Evolutionary conservation across 345 rosid species (phyloP).

Genomic region (Aethionema arabicum): DNA sequence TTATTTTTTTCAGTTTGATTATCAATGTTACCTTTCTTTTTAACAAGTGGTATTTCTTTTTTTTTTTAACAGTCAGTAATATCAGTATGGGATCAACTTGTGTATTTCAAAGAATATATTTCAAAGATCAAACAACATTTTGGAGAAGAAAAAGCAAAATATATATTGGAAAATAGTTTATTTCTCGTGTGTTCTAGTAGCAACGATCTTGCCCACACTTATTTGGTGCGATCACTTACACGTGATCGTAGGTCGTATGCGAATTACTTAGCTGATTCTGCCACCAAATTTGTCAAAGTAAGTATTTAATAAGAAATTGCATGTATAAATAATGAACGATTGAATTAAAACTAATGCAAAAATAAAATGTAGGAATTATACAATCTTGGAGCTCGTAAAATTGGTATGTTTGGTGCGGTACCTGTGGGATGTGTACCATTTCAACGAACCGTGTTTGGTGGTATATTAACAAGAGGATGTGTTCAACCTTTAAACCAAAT

Average conservation of each 20-base stretch:
- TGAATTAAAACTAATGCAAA: not conserved
- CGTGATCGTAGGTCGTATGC: too few species aligned
- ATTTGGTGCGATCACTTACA: too few species aligned
- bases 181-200: slow-evolving; percentile 33
- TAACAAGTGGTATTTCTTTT: not conserved
- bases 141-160: slow-evolving; percentile 42
- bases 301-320: not conserved
- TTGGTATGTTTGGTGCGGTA: not conserved
- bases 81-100: slow-evolving; percentile 31
- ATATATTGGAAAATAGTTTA: slow-evolving; percentile 33
- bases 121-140: too few species aligned
- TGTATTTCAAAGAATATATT: slow-evolving; percentile 41
- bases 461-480: too few species aligned
- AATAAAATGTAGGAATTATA: slow-evolving; percentile 1
- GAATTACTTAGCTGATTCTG: too few species aligned
- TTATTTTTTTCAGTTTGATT: too few species aligned
- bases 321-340: not conserved
- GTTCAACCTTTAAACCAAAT: not conserved
- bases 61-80: slow-evolving; percentile 10
- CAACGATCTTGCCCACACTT: too few species aligned
- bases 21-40: too few species aligned
- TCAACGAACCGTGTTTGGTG: too few species aligned
- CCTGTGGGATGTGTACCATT: too few species aligned
- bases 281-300: slow-evolving; percentile 19
- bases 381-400: not conserved